phyloP scores from a whole-genome alignment of 192 early-diverging fungal genomes.

The Coemansia sp. region DNA sequence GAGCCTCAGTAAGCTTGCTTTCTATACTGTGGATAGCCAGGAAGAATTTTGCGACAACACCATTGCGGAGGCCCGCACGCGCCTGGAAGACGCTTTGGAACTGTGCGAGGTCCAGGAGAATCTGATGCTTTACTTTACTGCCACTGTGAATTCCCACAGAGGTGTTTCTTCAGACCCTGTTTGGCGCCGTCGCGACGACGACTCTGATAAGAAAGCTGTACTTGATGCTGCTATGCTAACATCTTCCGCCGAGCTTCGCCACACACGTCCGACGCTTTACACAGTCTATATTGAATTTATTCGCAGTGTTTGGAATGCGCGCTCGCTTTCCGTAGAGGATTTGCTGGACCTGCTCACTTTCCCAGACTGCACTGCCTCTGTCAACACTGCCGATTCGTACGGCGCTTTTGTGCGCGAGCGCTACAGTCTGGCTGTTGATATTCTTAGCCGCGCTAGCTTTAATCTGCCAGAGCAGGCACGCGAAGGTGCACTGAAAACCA shows the following conservation, averaged over 20 bases:
- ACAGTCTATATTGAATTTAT: constrained; percentile 30
- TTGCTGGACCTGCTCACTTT: constrained; percentile 39
- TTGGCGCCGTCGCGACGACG: constrained; percentile 15
- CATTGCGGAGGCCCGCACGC: constrained; percentile 16
- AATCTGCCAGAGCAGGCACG: constrained; percentile 22
- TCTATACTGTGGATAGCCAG: constrained; percentile 17
- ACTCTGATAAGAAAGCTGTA: constrained; percentile 23
- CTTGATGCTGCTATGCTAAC: constrained; percentile 38
- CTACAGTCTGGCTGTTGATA: constrained; percentile 32
- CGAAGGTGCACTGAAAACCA: constrained; percentile 27
- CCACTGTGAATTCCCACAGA: constrained; percentile 3
- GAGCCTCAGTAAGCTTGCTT: constrained; percentile 45
- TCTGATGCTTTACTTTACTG: constrained; percentile 15
- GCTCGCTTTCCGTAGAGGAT: constrained; percentile 20
- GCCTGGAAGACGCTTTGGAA: constrained; percentile 43
- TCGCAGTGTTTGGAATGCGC: constrained; percentile 22
- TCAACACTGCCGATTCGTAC: constrained; percentile 2
- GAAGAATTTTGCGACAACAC: constrained; percentile 3
- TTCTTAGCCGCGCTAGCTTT: constrained; percentile 36
- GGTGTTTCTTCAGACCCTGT: not conserved
- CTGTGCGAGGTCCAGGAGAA: constrained; percentile 36
- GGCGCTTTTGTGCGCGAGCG: constrained; percentile 22
- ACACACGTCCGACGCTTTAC: constrained; percentile 35
- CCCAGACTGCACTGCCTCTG: constrained; percentile 14
- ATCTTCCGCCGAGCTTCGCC: constrained; percentile 32